A percentile compares a stretch with the other conserved stretches of the same genome.
These are phyloP conservation scores for Rhizophagus prolifer DNA, from an alignment of 192 early-diverging fungal species.

Conservation along the genomic window DNA sequence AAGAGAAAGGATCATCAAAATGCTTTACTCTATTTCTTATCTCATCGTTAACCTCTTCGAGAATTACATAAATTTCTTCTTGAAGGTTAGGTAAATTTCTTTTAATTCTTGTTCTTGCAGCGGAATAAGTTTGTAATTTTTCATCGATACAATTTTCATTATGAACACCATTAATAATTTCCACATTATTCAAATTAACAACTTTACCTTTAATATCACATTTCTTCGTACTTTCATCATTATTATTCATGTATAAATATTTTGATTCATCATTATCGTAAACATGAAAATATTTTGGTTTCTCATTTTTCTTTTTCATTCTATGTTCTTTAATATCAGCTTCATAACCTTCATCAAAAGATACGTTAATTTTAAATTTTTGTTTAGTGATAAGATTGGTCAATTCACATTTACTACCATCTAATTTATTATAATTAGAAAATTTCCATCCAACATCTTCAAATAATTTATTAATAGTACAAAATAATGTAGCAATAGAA, in stretches of 20 bases:
- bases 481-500: neutral
- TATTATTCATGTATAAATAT: neutral
- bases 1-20: neutral
- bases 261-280: neutral
- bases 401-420: neutral
- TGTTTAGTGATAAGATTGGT: neutral
- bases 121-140: neutral
- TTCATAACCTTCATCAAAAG: neutral
- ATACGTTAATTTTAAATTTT: neutral
- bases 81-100: neutral
- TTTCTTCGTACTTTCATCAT: too few species aligned
- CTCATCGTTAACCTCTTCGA: neutral
- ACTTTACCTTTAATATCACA: neutral
- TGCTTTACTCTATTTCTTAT: neutral
- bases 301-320: neutral
- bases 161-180: neutral
- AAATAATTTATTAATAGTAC: slow-evolving; percentile 1
- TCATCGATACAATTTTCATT: neutral
- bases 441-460: neutral
- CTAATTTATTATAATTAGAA: neutral
- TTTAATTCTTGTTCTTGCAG: neutral
- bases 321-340: neutral
- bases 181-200: neutral
- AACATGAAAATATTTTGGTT: neutral
- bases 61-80: neutral